Conservation (phyloP, 2,329 filamentous ascomycete genomes). For the Botryosphaeria dothidea region DNA sequence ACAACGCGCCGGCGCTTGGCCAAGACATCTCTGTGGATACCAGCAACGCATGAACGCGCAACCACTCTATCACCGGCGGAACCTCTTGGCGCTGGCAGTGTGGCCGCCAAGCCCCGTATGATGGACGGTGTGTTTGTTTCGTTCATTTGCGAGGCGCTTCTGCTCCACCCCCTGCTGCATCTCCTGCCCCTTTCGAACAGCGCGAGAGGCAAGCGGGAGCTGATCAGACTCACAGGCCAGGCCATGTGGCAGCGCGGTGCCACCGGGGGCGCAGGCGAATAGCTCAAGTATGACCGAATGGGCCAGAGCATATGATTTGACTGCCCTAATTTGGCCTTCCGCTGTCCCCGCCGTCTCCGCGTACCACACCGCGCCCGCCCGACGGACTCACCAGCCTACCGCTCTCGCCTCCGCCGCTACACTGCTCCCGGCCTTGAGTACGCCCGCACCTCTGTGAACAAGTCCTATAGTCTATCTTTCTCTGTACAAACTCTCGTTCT, state of each 20-base stretch:
- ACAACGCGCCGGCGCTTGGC: not conserved
- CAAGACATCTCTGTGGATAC: not conserved
- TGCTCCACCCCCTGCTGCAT: constrained; percentile 11
- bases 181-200: constrained; percentile 15
- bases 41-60: not conserved
- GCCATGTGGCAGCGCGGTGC: not conserved
- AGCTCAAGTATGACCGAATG: not conserved
- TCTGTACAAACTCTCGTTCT: no score
- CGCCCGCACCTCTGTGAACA: no score
- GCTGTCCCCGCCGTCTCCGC: not conserved
- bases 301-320: not conserved
- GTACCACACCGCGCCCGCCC: not conserved
- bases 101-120: not conserved
- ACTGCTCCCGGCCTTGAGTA: not conserved
- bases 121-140: not conserved
- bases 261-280: not conserved
- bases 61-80: not conserved
- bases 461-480: no score
- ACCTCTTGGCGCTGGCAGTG: not conserved
- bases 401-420: not conserved
- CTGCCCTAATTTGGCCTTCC: constrained; percentile 6
- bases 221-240: not conserved
- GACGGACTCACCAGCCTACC: not conserved
- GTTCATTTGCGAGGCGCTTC: not conserved
- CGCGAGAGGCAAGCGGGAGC: constrained; percentile 1